A percentile compares a stretch with the other conserved stretches of the same genome.
Conservation (phyloP, 495 filamentous ascomycete genomes). For the Sporormia fimetaria region DNA sequence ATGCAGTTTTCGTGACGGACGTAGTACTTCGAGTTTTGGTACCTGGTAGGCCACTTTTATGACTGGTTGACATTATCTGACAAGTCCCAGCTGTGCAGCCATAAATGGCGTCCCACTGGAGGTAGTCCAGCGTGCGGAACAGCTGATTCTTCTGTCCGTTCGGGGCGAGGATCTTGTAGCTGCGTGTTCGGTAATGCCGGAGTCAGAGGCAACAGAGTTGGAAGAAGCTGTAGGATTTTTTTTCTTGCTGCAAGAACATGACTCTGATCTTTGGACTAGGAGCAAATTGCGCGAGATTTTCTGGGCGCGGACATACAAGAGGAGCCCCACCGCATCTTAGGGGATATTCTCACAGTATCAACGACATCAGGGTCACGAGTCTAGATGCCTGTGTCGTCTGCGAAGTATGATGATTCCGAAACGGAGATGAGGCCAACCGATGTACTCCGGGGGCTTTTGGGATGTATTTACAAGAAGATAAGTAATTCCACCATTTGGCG, state of each 20-base stretch:
- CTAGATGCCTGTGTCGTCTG: too few relatives aligned
- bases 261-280: conserved; percentile 4
- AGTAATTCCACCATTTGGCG: too few relatives aligned
- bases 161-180: conserved; percentile 65
- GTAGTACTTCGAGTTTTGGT: conserved; percentile 73
- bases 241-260: conserved; percentile 5
- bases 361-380: conserved; percentile 4
- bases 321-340: conserved; percentile 9
- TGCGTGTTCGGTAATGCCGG: conserved; percentile 53
- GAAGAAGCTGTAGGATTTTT: conserved; percentile 44
- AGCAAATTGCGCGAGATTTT: conserved; percentile 24
- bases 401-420: too few relatives aligned
- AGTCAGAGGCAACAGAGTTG: conserved; percentile 48
- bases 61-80: background rate
- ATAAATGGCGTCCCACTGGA: conserved; percentile 67
- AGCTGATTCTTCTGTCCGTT: conserved; percentile 56
- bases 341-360: conserved; percentile 17
- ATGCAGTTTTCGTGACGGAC: conserved; percentile 44
- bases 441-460: too few relatives aligned
- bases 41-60: conserved; percentile 42
- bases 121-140: conserved; percentile 65
- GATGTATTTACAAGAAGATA: too few relatives aligned
- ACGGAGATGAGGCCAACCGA: too few relatives aligned
- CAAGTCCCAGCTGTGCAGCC: conserved; percentile 51
- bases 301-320: conserved; percentile 11